These are phyloP conservation scores for Tricholoma sp. DNA, from an alignment of 768 basidiomycete genomes.

Conservation along the genomic window DNA sequence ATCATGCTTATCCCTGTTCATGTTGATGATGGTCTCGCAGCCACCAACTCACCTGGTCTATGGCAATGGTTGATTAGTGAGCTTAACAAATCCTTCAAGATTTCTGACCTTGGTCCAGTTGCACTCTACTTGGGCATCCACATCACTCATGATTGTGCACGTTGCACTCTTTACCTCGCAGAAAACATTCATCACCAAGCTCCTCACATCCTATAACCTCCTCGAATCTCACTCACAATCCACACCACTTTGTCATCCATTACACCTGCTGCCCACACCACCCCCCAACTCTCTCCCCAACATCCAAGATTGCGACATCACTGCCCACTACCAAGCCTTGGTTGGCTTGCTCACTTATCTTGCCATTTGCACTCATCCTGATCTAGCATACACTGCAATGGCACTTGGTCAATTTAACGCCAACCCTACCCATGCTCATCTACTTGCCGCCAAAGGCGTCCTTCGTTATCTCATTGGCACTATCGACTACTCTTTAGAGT, in stretches of 20 bases:
- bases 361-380: constrained; percentile 5
- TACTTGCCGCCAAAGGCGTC: constrained; percentile 26
- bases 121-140: background rate
- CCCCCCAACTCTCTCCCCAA: no score
- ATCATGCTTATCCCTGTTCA: constrained; percentile 20
- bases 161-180: background rate
- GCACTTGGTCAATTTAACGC: constrained; percentile 19
- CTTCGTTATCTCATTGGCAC: constrained; percentile 30
- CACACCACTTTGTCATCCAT: background rate
- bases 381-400: constrained; percentile 2
- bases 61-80: constrained; percentile 17
- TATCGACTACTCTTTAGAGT: constrained; percentile 3
- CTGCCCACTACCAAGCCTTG: constrained; percentile 1
- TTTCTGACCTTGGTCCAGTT: constrained; percentile 1
- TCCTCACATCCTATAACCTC: background rate
- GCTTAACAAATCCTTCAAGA: constrained; percentile 9
- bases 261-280: background rate
- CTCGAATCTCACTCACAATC: background rate
- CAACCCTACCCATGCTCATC: constrained; percentile 21
- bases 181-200: background rate
- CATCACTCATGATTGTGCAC: background rate
- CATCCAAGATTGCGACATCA: constrained; percentile 3
- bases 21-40: constrained; percentile 22
- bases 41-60: constrained; percentile 14
- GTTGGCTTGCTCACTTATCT: constrained; percentile 1